A percentile compares a stretch with the other conserved stretches of the same genome.
These are phyloP conservation scores for Aphanomyces astaci DNA, from an alignment of 352 stramenopile species.

Conservation along the genomic window DNA sequence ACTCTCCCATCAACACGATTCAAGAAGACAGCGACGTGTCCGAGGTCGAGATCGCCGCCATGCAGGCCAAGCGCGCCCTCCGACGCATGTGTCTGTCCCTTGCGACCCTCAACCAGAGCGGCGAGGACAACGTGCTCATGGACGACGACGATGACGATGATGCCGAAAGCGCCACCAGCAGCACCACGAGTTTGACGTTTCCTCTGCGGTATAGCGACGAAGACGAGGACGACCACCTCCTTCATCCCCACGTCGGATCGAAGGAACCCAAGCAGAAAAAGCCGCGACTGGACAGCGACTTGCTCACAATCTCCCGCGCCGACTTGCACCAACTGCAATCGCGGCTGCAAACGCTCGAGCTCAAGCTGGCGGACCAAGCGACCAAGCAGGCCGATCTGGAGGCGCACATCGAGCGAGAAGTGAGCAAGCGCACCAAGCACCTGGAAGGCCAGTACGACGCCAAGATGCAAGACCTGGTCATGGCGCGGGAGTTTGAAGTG, in stretches of 20 bases:
- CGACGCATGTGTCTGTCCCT: conserved; percentile 48
- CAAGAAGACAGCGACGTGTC: not conserved
- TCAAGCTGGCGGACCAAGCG: conserved; percentile 59
- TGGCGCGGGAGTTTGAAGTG: conserved; percentile 69
- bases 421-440: conserved; percentile 51
- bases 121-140: conserved; percentile 55
- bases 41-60: conserved; percentile 6
- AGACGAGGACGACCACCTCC: not conserved
- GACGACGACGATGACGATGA: conserved; percentile 58
- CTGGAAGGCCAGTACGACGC: conserved; percentile 71
- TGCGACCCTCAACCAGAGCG: not conserved
- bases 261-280: not conserved
- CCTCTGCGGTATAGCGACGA: conserved; percentile 5
- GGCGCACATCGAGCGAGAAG: conserved; percentile 67
- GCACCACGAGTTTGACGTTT: not conserved
- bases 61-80: conserved; percentile 66
- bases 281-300: conserved; percentile 7
- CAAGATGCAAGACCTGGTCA: conserved; percentile 81
- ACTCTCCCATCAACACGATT: conserved; percentile 9
- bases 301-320: conserved; percentile 52
- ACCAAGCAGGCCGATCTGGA: conserved; percentile 66
- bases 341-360: conserved; percentile 65
- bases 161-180: conserved; percentile 24
- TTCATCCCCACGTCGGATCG: not conserved
- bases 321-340: conserved; percentile 83